These are phyloP conservation scores for Gossypium turneri DNA, from an alignment of 345 rosid species.

Conservation along the genomic window DNA sequence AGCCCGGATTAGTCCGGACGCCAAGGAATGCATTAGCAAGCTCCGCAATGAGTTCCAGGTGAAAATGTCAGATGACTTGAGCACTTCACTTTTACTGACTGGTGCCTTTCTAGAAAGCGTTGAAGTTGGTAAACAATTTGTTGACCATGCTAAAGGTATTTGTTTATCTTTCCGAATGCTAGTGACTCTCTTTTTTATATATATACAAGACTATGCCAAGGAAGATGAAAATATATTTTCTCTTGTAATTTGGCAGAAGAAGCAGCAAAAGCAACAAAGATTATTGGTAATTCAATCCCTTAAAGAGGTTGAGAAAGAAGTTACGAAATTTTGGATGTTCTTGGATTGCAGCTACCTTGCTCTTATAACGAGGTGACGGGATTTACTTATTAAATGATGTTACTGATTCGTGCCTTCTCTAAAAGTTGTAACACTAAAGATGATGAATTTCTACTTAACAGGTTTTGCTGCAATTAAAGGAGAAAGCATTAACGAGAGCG, in stretches of 20 bases:
- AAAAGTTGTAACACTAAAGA: neutral
- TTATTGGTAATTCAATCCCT: constrained; percentile 57
- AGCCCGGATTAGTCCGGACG: constrained; percentile 40
- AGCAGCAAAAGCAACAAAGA: constrained; percentile 59
- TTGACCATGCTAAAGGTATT: constrained; percentile 59
- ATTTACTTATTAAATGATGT: neutral
- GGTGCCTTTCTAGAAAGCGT: constrained; percentile 81
- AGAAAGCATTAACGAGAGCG: constrained; percentile 65
- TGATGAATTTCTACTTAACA: constrained; percentile 11
- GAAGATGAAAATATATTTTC: neutral
- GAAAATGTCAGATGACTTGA: constrained; percentile 82
- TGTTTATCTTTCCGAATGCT: neutral
- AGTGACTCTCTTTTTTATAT: neutral
- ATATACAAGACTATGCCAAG: too few relatives aligned
- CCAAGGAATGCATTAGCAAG: constrained; percentile 48
- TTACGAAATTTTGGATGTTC: constrained; percentile 49
- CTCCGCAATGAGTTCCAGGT: constrained; percentile 52
- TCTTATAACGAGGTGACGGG: constrained; percentile 50
- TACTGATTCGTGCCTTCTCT: neutral
- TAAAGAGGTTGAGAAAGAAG: constrained; percentile 51
- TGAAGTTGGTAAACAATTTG: constrained; percentile 69
- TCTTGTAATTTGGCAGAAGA: constrained; percentile 49
- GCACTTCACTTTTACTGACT: constrained; percentile 65
- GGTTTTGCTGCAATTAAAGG: constrained; percentile 59
- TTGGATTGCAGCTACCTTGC: constrained; percentile 54